Percentiles rank a stretch among this genome's conserved stretches.
These are phyloP conservation scores for Yamadazyma buinensis DNA, from an alignment of 1,139 yeast species.

Conservation along the genomic window DNA sequence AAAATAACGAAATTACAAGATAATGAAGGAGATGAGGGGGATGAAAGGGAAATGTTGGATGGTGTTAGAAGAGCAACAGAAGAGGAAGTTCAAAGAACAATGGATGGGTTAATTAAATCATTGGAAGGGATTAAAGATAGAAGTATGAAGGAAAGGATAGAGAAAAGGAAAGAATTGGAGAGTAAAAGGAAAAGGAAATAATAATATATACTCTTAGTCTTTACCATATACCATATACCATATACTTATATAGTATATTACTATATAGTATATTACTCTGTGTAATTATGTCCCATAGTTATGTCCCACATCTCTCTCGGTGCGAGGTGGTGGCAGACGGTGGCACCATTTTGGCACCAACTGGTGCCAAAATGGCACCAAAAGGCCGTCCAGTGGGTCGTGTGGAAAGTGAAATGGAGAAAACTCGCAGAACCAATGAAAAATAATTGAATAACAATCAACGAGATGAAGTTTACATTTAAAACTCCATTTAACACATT, in stretches of 20 bases:
- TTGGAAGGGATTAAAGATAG: constrained; percentile 8
- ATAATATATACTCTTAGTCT: too few relatives aligned
- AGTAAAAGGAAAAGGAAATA: constrained; percentile 14
- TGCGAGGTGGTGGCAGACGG: neutral
- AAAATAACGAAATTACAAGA: constrained; percentile 16
- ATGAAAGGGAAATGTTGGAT: constrained; percentile 26
- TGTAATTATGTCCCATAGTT: too few relatives aligned
- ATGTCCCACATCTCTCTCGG: too few relatives aligned
- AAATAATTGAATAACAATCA: constrained; percentile 14
- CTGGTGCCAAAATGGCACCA: too few relatives aligned
- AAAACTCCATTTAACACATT: constrained; percentile 40
- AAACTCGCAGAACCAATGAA: constrained; percentile 15
- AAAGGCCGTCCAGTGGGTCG: too few relatives aligned
- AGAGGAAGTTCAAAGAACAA: constrained; percentile 30
- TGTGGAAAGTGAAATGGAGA: constrained; percentile 14
- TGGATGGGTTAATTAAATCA: constrained; percentile 26
- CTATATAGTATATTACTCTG: too few relatives aligned
- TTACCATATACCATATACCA: too few relatives aligned
- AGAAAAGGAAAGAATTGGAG: constrained; percentile 38
- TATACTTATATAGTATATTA: too few relatives aligned
- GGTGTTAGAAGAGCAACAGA: constrained; percentile 31
- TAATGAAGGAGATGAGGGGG: constrained; percentile 19
- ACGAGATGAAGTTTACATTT: constrained; percentile 40
- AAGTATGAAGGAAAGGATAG: constrained; percentile 41
- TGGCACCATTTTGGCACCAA: neutral